Conservation (phyloP, 495 filamentous ascomycete species). For the Friedmanniomyces endolithicus region DNA sequence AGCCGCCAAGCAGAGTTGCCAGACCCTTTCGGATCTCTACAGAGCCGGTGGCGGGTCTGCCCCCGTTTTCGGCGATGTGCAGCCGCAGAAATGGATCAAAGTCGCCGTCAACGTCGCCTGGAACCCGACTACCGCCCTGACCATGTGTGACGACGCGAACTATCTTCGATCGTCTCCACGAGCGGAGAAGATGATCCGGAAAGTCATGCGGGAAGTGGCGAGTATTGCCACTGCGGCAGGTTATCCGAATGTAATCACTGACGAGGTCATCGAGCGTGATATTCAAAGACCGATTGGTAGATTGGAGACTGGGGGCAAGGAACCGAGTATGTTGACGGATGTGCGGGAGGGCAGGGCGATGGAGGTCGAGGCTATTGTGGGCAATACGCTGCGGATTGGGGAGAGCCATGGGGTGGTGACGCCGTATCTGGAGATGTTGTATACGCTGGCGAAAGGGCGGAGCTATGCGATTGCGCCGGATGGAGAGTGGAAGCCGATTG, state of each 20-base stretch:
- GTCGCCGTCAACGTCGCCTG: slow-evolving; percentile 40
- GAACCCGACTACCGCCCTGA: slow-evolving; percentile 42
- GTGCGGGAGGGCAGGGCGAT: slow-evolving; percentile 30
- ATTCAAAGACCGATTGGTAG: slow-evolving; percentile 31
- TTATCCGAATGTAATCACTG: slow-evolving; percentile 31
- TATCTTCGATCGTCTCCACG: slow-evolving; percentile 33
- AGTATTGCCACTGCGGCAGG: slow-evolving; percentile 35
- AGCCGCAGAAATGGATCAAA: slow-evolving; percentile 40
- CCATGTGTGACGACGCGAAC: slow-evolving; percentile 35
- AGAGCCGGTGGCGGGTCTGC: slow-evolving; percentile 32
- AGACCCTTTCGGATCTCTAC: slow-evolving; percentile 31
- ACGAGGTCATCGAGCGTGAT: slow-evolving; percentile 31
- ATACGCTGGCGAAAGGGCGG: slow-evolving; percentile 25
- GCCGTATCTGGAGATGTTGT: slow-evolving; percentile 33
- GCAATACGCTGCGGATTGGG: slow-evolving; percentile 38
- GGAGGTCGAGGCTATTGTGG: slow-evolving; percentile 44
- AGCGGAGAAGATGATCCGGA: slow-evolving; percentile 25
- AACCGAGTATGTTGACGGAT: slow-evolving; percentile 41
- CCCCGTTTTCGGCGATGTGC: slow-evolving; percentile 37
- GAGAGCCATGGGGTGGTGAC: slow-evolving; percentile 31
- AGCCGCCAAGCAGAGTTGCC: slow-evolving; percentile 24
- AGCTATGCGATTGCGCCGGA: slow-evolving; percentile 28
- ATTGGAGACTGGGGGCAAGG: slow-evolving; percentile 27
- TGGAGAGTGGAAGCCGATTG: slow-evolving; percentile 26
- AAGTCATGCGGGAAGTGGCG: slow-evolving; percentile 41